Evolutionary conservation across 768 basidiomycete species (phyloP).

Genomic region (Dendrothele bispora): DNA sequence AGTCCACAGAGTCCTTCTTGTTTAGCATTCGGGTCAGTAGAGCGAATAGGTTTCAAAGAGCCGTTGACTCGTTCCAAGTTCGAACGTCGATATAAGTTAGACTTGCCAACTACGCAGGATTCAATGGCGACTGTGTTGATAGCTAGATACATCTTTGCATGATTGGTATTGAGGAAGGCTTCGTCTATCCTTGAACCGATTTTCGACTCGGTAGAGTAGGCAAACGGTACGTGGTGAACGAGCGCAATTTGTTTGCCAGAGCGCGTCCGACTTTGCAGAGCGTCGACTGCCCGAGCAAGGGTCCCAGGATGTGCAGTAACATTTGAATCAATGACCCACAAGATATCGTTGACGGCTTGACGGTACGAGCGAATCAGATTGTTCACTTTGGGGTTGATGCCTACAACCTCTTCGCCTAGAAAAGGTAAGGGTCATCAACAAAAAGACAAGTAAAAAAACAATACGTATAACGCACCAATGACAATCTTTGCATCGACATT

Average conservation of each 20-base stretch:
- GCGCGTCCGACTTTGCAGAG: conserved; percentile 50
- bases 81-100: conserved; percentile 88
- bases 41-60: conserved; percentile 48
- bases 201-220: conserved; percentile 63
- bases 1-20: conserved; percentile 52
- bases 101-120: conserved; percentile 97
- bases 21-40: conserved; percentile 20
- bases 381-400: conserved; percentile 97
- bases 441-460: conserved; percentile 2
- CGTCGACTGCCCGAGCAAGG: conserved; percentile 81
- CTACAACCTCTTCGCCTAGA: conserved; percentile 78
- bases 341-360: conserved; percentile 80
- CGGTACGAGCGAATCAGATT: conserved; percentile 87
- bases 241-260: conserved; percentile 64
- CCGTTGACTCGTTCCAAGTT: conserved; percentile 79
- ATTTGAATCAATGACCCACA: conserved; percentile 99
- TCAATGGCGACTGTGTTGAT: conserved; percentile 88
- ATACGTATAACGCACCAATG: conserved; percentile 54
- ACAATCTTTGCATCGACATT: conserved; percentile 69
- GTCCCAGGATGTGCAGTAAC: conserved; percentile 76
- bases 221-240: conserved; percentile 96
- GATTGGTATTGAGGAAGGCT: conserved; percentile 94
- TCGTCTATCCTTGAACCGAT: conserved; percentile 88
- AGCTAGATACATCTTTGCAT: conserved; percentile 97
- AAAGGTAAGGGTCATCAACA: conserved; percentile 2